Base-by-base conservation (phyloP, 1,284 basidiomycete species). In the Chalciporus sp. region DNA sequence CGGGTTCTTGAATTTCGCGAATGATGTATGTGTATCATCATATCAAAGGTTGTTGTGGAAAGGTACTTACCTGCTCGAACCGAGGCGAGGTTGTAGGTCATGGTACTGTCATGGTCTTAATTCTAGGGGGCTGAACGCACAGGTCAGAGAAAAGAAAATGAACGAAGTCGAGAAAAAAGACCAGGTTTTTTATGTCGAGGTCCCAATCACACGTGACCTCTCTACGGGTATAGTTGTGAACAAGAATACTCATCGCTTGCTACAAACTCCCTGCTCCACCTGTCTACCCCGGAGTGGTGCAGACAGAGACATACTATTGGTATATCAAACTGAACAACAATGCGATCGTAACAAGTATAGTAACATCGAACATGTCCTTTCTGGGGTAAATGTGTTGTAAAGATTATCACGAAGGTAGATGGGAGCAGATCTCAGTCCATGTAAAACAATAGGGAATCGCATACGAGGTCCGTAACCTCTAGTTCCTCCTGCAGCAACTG, bases 401-500 rank as follows among this genome's bases (percentile, higher is more conserved):
- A 23, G 52, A 52, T 66, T 65, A 61, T 58, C 55, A 71, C 51
- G 61, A 71, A 49, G 51, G 68, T 73, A 73, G 68, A 73, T 72
- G 57, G 60, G 43, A 69, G 56, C 56, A 57, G 42, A 58, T 56
- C 41, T 50, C 35, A 49, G 65, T 73, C 70, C 69, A 53, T 67
- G 56, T 44, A 51, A 59, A 66, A 55, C 58, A 54, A 47, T 6
- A 47, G 29, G 51, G 55, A 56, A 60, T 53, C 54, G 28, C 52
- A 40, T 47, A 48, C 44, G 11, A 49, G 44, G 41, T 42, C 49
- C 35, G 27, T n/a, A 10, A 49, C 47, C 31, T 46, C 47, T 74
- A 92, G 66, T 87, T 90, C 67, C 79, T 81, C 63, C 90, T 80
- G 83, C 87, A 93, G 72, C 79, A 88, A 58, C 87, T 78, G 83